These are phyloP conservation scores for Trametes hirsuta DNA, from an alignment of 1,284 basidiomycete species.

Conservation along the genomic window DNA sequence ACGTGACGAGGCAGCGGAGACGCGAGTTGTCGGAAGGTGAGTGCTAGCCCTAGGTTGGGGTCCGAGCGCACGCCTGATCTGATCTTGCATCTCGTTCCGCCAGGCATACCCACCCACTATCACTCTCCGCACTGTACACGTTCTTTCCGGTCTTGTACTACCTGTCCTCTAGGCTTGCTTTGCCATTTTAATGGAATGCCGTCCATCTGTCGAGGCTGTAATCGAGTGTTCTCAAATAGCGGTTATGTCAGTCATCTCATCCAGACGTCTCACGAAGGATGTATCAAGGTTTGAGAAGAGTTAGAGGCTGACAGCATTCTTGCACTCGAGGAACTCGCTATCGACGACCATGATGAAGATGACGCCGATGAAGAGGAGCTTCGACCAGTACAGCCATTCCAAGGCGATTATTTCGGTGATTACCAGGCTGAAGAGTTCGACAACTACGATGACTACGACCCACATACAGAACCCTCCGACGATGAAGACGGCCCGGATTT, in stretches of 20 bases:
- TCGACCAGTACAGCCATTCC: background rate
- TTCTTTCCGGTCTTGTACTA: no score
- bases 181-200: background rate
- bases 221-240: background rate
- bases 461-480: no score
- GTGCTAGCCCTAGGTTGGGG: no score
- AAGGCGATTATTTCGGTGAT: constrained; percentile 3
- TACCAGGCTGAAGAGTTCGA: background rate
- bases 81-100: no score
- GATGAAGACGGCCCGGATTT: background rate
- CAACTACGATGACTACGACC: background rate
- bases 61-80: no score
- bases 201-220: background rate
- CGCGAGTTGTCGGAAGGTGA: no score
- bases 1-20: no score
- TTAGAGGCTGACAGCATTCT: background rate
- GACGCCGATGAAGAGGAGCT: background rate
- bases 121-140: no score
- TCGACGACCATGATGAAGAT: background rate
- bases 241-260: background rate
- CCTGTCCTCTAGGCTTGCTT: no score
- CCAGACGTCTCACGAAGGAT: background rate
- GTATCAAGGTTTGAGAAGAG: background rate
- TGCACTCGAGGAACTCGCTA: background rate
- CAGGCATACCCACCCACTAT: no score